phyloP scores from a whole-genome alignment of 1,284 basidiomycete species.

The Tylopilus sp. region DNA sequence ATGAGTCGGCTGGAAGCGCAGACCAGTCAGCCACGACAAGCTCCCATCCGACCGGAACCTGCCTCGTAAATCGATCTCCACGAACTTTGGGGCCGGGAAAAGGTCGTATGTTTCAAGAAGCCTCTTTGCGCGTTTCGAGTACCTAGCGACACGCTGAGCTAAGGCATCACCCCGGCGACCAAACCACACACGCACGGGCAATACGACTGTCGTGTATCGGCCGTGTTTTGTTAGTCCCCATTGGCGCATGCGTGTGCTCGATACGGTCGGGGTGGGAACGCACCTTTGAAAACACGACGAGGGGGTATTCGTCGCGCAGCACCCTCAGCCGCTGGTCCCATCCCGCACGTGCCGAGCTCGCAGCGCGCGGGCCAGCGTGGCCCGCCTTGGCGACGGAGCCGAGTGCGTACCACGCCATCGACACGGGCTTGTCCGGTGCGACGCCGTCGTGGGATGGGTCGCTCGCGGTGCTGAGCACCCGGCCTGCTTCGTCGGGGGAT shows the following conservation, averaged over 20 bases:
- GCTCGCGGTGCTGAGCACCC: slow-evolving; percentile 7
- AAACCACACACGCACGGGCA: slow-evolving; percentile 51
- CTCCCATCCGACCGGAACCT: not conserved
- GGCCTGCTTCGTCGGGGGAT: slow-evolving; percentile 34
- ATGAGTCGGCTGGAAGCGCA: slow-evolving; percentile 50
- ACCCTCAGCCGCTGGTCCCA: slow-evolving; percentile 47
- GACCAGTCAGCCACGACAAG: not conserved
- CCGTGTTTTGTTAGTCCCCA: not conserved
- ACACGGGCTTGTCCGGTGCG: slow-evolving; percentile 43
- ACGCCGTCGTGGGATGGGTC: slow-evolving; percentile 15
- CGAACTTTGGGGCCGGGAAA: slow-evolving; percentile 59
- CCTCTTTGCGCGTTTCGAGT: slow-evolving; percentile 63
- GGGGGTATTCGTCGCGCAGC: slow-evolving; percentile 52
- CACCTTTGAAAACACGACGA: slow-evolving; percentile 80
- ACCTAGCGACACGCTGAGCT: slow-evolving; percentile 38
- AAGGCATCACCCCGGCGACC: slow-evolving; percentile 8
- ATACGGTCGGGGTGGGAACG: too few relatives aligned
- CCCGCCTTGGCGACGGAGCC: slow-evolving; percentile 14
- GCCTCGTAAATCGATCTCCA: slow-evolving; percentile 75
- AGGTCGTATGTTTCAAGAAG: slow-evolving; percentile 64
- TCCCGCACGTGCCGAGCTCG: slow-evolving; percentile 19
- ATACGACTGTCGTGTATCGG: slow-evolving; percentile 46
- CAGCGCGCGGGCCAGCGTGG: not conserved
- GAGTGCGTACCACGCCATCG: slow-evolving; percentile 46
- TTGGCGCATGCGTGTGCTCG: not conserved